Evolutionary conservation across 805 yeast species (phyloP), one percentile per base, ranked within the genome.

Genomic region (Saccharomycopsis oosterbeekiorum): DNA sequence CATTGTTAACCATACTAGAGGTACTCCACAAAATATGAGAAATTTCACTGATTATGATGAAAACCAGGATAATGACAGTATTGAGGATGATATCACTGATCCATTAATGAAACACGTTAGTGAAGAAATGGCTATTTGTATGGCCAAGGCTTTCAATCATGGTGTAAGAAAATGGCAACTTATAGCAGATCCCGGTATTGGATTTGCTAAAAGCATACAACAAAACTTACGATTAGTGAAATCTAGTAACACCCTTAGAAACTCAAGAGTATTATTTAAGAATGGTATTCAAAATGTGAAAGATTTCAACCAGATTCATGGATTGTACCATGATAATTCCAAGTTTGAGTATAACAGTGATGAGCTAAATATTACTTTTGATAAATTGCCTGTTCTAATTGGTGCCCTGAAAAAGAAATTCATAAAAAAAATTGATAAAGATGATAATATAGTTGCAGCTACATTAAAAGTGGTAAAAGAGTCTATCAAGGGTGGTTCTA

Each of bases 381-480:
- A 76, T 57, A 79, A 56, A 10, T 26, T 89, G 55, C 88, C 96
- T 0, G 76, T 89, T 60, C 75, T 94, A 50, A 70, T 91, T 21
- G 99, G 98, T 0, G 89, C 97, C 1, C 88, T 96, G 21, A 80
- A 98, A 66, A 94, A 94, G 76, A 78, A 81, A 68, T 94, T 94
- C 68, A 83, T 94, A 66, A 97, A 97, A 24, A 12, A 15, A 21
- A 12, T 47, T 47, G 34, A 84, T n/a, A 78, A 98, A 61, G 39
- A 58, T 41, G 56, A 60, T 19, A 55, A 41, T 14, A 12, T 55
- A 12, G 83, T 83, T 1, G 73, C 83, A 57, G 93, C 96, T 12
- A 90, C 97, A 0, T 84, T 84, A 10, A 88, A 96, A 0, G 77
- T 89, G 0, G 80, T 88, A 1, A 79, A 87, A 64, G 84, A 96